A percentile compares a stretch with the other conserved stretches of the same genome.
Evolutionary conservation across 306 rosid genomes (phyloP).

Genomic region (Hylodesmum podocarpum): DNA sequence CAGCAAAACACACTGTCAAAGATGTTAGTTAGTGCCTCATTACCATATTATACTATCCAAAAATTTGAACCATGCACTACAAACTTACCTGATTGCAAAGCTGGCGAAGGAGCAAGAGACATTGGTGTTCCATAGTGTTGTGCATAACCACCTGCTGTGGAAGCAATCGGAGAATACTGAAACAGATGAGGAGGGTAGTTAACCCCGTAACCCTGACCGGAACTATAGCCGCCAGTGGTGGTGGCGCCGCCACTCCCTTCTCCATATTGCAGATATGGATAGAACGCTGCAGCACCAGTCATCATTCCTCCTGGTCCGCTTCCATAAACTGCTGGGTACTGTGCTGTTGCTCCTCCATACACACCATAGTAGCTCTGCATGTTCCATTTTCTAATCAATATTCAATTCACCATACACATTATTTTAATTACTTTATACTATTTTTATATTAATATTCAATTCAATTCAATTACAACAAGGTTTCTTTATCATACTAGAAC

Average conservation of each 20-base stretch:
- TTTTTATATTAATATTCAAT: no score
- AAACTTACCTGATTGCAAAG: slow-evolving; percentile 73
- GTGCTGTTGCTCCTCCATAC: slow-evolving; percentile 83
- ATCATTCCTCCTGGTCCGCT: slow-evolving; percentile 71
- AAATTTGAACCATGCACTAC: no score
- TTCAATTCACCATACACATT: no score
- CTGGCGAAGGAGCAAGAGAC: slow-evolving; percentile 93
- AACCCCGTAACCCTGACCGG: slow-evolving; percentile 75
- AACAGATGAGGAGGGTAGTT: slow-evolving; percentile 78
- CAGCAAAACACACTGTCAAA: slow-evolving; percentile 99
- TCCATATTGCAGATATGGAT: slow-evolving; percentile 78
- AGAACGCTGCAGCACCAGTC: slow-evolving; percentile 67
- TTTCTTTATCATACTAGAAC: background rate
- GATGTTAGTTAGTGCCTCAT: slow-evolving; percentile 68
- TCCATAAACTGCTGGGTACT: slow-evolving; percentile 77
- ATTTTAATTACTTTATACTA: no score
- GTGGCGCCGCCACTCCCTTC: slow-evolving; percentile 40
- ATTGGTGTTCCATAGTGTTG: slow-evolving; percentile 85
- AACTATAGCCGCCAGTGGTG: slow-evolving; percentile 39
- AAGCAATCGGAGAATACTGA: slow-evolving; percentile 72
- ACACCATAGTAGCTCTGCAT: slow-evolving; percentile 86
- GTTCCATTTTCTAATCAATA: background rate
- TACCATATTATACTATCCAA: no score
- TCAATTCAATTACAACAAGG: no score
- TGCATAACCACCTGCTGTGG: slow-evolving; percentile 58